Evolutionary conservation across 768 basidiomycete species (phyloP).

Genomic region (Tulasnella sp.): DNA sequence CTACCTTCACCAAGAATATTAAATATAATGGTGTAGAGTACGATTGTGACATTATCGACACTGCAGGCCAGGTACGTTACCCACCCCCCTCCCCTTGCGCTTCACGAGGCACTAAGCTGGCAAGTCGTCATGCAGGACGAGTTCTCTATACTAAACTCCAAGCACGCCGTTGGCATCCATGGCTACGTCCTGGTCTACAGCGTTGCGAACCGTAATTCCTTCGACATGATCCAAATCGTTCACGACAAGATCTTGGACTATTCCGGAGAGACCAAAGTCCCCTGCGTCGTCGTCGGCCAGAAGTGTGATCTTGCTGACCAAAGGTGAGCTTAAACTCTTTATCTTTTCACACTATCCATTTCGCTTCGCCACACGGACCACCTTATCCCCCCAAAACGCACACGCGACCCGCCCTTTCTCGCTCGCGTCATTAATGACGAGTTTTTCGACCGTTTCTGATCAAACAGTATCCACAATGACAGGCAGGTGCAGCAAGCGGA

Average conservation of each 20-base stretch:
- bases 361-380: background rate
- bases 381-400: constrained; percentile 26
- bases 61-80: constrained; percentile 82
- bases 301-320: constrained; percentile 73
- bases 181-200: constrained; percentile 97
- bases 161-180: constrained; percentile 95
- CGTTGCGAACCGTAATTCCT: constrained; percentile 81
- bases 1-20: constrained; percentile 79
- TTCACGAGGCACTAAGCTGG: constrained; percentile 14
- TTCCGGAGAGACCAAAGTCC: constrained; percentile 76
- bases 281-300: constrained; percentile 91
- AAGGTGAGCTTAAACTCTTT: constrained; percentile 50
- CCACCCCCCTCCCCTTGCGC: background rate
- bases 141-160: constrained; percentile 87
- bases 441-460: constrained; percentile 38
- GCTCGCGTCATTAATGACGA: constrained; percentile 22
- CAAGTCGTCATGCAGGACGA: constrained; percentile 62
- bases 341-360: constrained; percentile 20
- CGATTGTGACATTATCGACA: constrained; percentile 96
- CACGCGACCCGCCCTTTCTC: constrained; percentile 34
- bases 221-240: constrained; percentile 91
- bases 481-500: constrained; percentile 75
- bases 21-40: constrained; percentile 86
- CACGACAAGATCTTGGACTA: constrained; percentile 92
- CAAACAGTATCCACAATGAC: constrained; percentile 38